These are phyloP conservation scores for Diplodia mutila DNA, from an alignment of 2,329 filamentous ascomycete species.

Conservation along the genomic window DNA sequence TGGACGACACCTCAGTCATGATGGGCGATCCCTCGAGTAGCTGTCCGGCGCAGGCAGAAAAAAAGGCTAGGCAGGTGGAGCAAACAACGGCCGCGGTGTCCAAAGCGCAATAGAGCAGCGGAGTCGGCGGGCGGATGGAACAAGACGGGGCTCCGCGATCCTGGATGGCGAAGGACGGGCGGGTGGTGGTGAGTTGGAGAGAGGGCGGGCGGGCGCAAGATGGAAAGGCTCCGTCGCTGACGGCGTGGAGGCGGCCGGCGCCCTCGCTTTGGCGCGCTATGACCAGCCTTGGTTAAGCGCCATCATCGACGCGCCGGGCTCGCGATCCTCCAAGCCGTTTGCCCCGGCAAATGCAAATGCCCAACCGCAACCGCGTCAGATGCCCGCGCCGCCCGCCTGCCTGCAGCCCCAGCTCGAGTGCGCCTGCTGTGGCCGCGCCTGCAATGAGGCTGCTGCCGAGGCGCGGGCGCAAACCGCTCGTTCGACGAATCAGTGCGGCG, in stretches of 20 bases:
- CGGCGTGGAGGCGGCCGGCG: neutral
- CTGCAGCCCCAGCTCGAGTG: neutral
- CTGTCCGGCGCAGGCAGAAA: slow-evolving; percentile 19
- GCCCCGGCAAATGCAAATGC: neutral
- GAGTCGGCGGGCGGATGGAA: slow-evolving; percentile 13
- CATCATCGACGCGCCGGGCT: neutral
- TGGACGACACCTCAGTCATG: slow-evolving; percentile 90
- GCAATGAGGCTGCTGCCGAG: neutral
- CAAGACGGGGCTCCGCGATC: slow-evolving; percentile 22
- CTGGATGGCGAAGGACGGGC: slow-evolving; percentile 23
- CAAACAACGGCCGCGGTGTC: slow-evolving; percentile 15
- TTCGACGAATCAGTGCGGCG: slow-evolving; percentile 4
- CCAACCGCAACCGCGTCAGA: neutral
- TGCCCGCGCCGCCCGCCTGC: neutral
- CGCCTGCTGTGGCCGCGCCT: neutral
- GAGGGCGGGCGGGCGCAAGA: slow-evolving; percentile 1
- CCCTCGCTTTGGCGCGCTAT: slow-evolving; percentile 12
- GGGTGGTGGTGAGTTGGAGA: slow-evolving; percentile 6
- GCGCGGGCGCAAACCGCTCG: neutral
- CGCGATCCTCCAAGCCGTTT: slow-evolving; percentile 8
- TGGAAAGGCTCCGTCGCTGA: slow-evolving; percentile 20
- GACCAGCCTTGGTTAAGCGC: neutral
- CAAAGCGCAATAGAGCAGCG: slow-evolving; percentile 22
- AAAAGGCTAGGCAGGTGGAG: neutral
- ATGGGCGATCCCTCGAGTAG: slow-evolving; percentile 38